These are phyloP conservation scores for Cadophora sp. DNA, from an alignment of 2,329 filamentous ascomycete genomes.

Conservation along the genomic window DNA sequence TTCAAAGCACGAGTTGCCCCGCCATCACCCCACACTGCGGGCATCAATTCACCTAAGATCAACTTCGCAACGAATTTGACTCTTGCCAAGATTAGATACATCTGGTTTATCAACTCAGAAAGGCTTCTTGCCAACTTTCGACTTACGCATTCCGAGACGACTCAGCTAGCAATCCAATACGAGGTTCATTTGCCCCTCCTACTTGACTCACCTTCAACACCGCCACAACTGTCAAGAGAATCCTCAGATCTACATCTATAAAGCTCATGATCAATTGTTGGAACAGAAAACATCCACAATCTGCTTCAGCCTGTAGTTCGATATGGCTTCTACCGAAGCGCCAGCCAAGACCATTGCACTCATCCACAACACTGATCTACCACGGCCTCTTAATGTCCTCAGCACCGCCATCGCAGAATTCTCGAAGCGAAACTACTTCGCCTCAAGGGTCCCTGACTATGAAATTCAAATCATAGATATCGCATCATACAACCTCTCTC, in stretches of 20 bases:
- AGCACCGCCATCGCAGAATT: constrained; percentile 14
- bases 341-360: constrained; percentile 15
- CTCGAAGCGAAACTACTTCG: neutral
- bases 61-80: neutral
- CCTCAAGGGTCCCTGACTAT: neutral
- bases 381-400: constrained; percentile 10
- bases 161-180: constrained; percentile 1
- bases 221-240: neutral
- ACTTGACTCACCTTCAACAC: neutral
- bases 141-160: neutral
- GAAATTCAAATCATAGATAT: constrained; percentile 8
- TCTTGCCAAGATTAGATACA: neutral
- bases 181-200: neutral
- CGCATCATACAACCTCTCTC: constrained; percentile 10
- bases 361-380: constrained; percentile 19
- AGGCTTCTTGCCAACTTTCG: neutral
- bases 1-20: neutral
- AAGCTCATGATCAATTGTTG: neutral
- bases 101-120: neutral
- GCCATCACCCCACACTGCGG: neutral
- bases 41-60: neutral
- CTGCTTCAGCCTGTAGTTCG: neutral
- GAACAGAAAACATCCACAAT: neutral
- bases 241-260: neutral
- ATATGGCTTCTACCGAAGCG: constrained; percentile 3